Conservation (phyloP, 2,329 filamentous ascomycete genomes). For the Hypoxylon sp. region DNA sequence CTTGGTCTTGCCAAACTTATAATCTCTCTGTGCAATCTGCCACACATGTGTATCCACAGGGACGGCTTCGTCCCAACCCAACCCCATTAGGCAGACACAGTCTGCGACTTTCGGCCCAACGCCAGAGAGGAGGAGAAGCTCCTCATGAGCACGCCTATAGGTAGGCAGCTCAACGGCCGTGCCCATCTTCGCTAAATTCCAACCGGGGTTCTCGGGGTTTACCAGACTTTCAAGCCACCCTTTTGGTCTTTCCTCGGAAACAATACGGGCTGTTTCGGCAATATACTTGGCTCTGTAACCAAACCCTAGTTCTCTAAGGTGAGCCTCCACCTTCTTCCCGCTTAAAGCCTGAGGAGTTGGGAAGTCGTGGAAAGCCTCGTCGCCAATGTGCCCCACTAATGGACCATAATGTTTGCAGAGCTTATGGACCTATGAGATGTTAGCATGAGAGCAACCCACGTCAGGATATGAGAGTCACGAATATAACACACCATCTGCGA, state of each 20-base stretch:
- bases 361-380: slow-evolving; percentile 87
- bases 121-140: slow-evolving; percentile 83
- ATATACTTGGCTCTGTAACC: slow-evolving; percentile 97
- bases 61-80: slow-evolving; percentile 95
- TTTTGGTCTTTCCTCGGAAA: slow-evolving; percentile 75
- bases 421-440: slow-evolving; percentile 77
- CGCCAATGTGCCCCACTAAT: slow-evolving; percentile 78
- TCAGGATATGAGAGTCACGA: neutral
- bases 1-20: slow-evolving; percentile 89
- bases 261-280: slow-evolving; percentile 83
- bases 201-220: slow-evolving; percentile 80
- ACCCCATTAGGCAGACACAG: slow-evolving; percentile 95
- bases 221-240: slow-evolving; percentile 84
- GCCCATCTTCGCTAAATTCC: slow-evolving; percentile 64
- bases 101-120: slow-evolving; percentile 98
- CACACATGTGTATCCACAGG: slow-evolving; percentile 98
- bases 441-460: slow-evolving; percentile 19
- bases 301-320: slow-evolving; percentile 87
- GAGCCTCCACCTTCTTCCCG: slow-evolving; percentile 80
- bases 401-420: slow-evolving; percentile 89
- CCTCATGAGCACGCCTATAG: slow-evolving; percentile 85
- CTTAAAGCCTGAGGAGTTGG: slow-evolving; percentile 82
- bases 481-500: slow-evolving; percentile 82
- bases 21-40: slow-evolving; percentile 97
- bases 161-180: slow-evolving; percentile 68